A percentile compares a stretch with the other conserved stretches of the same genome.
These are phyloP conservation scores for Mortierella claussenii DNA, from an alignment of 192 early-diverging fungal species.

Conservation along the genomic window DNA sequence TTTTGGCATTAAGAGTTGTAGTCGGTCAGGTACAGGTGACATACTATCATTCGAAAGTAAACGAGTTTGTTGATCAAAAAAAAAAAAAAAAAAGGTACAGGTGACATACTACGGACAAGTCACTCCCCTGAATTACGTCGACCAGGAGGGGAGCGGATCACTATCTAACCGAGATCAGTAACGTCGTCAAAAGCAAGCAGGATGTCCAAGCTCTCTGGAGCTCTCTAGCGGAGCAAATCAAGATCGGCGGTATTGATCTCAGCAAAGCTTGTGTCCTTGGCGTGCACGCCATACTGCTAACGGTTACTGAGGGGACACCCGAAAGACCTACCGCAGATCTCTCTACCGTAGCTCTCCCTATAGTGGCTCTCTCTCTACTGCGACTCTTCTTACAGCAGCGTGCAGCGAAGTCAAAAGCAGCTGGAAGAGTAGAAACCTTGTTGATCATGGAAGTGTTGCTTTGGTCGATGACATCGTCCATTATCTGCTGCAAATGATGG, in stretches of 20 bases:
- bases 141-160: not conserved
- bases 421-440: too few species aligned
- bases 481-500: too few species aligned
- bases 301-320: too few species aligned
- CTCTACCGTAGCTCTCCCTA: too few species aligned
- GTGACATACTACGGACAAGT: not conserved
- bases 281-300: conserved; percentile 2
- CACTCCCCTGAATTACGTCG: not conserved
- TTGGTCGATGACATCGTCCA: too few species aligned
- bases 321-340: too few species aligned
- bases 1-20: conserved; percentile 8
- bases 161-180: conserved; percentile 4
- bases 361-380: not conserved
- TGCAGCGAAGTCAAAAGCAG: conserved; percentile 8
- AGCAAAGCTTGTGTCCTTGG: conserved; percentile 11
- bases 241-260: conserved; percentile 1
- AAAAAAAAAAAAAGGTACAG: too few species aligned
- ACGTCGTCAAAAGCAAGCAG: not conserved
- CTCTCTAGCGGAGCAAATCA: conserved; percentile 1
- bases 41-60: too few species aligned
- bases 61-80: too few species aligned
- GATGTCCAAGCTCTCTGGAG: not conserved
- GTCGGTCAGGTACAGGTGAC: conserved; percentile 1
- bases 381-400: not conserved
- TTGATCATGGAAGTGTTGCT: too few species aligned